A percentile compares a stretch with the other conserved stretches of the same genome.
Conservation (phyloP, 208 protist species). For the Ichthyophonus hoferi region DNA sequence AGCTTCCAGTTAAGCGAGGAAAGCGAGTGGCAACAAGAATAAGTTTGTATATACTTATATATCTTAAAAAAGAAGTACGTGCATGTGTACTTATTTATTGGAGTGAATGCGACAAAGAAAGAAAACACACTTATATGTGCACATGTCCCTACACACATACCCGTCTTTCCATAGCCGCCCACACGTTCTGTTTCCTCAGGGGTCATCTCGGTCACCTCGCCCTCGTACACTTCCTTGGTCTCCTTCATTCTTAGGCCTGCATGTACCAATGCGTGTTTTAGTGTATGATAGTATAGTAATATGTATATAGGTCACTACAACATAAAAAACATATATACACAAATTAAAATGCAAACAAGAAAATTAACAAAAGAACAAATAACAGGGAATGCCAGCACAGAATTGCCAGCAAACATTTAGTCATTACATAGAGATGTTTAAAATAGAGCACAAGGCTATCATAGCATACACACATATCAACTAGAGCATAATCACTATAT, state of each 20-base stretch:
- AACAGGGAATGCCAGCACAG: too few species aligned
- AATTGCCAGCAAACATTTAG: too few species aligned
- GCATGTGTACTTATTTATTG: neutral
- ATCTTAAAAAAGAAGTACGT: neutral
- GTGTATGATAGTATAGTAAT: too few species aligned
- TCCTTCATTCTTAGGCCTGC: slow-evolving; percentile 96
- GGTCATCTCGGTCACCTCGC: slow-evolving; percentile 96
- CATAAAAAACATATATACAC: too few species aligned
- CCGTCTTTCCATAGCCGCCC: slow-evolving; percentile 80
- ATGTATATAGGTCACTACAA: too few species aligned
- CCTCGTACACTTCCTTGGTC: slow-evolving; percentile 99
- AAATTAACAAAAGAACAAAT: too few species aligned
- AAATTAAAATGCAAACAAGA: too few species aligned
- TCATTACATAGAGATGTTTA: too few species aligned
- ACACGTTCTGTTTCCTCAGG: slow-evolving; percentile 95
- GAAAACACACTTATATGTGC: neutral
- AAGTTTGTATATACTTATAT: neutral
- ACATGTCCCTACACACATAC: neutral
- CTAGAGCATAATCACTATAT: too few species aligned
- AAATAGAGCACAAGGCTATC: too few species aligned
- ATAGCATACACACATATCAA: too few species aligned
- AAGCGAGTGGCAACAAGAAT: slow-evolving; percentile 65
- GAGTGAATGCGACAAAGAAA: neutral
- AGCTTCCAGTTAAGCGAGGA: too few species aligned
- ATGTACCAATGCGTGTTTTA: neutral